Conservation (phyloP, 768 basidiomycete genomes). For the Hericium rajendrae region DNA sequence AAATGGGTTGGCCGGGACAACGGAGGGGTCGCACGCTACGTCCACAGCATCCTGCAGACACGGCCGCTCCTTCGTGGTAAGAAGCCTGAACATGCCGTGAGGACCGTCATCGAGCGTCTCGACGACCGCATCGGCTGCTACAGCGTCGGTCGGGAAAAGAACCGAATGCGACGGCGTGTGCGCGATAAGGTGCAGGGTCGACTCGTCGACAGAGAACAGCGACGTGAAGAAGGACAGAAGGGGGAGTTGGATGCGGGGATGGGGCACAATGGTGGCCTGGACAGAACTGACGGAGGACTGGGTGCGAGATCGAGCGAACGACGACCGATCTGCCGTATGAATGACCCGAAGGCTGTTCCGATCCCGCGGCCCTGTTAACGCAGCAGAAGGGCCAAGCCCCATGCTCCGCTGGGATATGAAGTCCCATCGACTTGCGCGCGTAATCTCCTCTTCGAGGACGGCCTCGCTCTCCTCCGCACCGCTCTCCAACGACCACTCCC, state of each 20-base stretch:
- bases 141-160: constrained; percentile 22
- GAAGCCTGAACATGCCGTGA: not conserved
- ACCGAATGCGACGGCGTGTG: constrained; percentile 23
- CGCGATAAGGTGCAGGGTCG: constrained; percentile 28
- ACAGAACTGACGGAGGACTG: not conserved
- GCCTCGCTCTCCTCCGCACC: constrained; percentile 11
- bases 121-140: not conserved
- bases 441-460: constrained; percentile 16
- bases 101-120: not conserved
- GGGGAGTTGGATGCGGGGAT: constrained; percentile 26
- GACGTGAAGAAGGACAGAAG: constrained; percentile 28
- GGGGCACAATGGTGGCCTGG: constrained; percentile 8
- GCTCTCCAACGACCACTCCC: constrained; percentile 15
- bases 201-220: constrained; percentile 28
- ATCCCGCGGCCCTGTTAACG: not conserved
- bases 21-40: not conserved
- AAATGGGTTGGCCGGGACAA: not conserved
- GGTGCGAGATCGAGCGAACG: not conserved
- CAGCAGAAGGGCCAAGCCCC: not conserved
- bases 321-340: constrained; percentile 1
- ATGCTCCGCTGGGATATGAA: constrained; percentile 1
- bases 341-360: constrained; percentile 1
- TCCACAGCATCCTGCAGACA: not conserved
- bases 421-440: constrained; percentile 12
- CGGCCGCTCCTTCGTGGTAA: not conserved